A percentile compares a stretch with the other conserved stretches of the same genome.
phyloP scores from a whole-genome alignment of 306 rosid species.

The Vigna radiata region DNA sequence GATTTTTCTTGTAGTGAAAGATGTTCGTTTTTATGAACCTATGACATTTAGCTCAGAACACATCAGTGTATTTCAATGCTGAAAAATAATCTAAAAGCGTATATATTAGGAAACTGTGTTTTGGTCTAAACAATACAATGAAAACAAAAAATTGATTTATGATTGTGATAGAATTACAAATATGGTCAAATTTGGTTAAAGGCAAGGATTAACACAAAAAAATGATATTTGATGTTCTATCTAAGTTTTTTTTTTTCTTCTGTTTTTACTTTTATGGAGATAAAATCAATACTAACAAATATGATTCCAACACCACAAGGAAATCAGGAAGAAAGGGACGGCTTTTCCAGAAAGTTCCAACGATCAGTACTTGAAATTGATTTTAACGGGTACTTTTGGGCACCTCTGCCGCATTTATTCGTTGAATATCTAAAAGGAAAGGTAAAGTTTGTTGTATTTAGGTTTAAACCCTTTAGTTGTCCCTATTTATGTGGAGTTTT shows the following conservation, averaged over 20 bases:
- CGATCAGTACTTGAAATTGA: not conserved
- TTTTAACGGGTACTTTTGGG: no score
- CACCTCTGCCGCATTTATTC: no score
- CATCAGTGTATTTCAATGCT: not conserved
- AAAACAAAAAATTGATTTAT: slow-evolving; percentile 20
- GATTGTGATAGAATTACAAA: slow-evolving; percentile 19
- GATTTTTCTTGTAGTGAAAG: no score
- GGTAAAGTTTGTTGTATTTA: no score
- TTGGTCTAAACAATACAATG: not conserved
- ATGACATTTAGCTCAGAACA: not conserved
- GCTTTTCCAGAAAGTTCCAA: slow-evolving; percentile 23
- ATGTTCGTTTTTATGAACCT: not conserved
- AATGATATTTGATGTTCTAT: slow-evolving; percentile 1
- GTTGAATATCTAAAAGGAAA: no score
- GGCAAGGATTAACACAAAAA: not conserved
- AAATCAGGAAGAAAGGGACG: slow-evolving; percentile 32
- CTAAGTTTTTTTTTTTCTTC: not conserved
- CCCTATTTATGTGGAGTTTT: no score
- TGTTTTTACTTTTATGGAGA: not conserved
- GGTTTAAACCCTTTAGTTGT: no score
- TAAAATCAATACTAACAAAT: slow-evolving; percentile 1
- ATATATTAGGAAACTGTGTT: not conserved
- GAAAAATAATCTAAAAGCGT: not conserved
- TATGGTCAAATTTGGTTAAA: slow-evolving; percentile 19
- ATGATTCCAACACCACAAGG: slow-evolving; percentile 18